Percentiles rank a stretch among this genome's conserved stretches.
Evolutionary conservation across 306 rosid genomes (phyloP).

Genomic region (Vachellia pachyceras): DNA sequence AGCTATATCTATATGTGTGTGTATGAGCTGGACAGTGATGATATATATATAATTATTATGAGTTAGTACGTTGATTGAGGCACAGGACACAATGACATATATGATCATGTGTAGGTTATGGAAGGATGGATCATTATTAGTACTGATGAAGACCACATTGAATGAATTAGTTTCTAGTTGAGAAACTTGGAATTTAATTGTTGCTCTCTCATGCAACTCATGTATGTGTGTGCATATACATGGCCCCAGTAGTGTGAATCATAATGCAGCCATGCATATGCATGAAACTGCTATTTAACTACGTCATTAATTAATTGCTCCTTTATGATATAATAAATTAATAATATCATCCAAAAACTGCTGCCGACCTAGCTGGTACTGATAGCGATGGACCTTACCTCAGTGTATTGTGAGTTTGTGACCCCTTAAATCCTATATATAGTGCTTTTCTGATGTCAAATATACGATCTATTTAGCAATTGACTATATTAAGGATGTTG

Average conservation of each 20-base stretch:
- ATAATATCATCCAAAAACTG: background rate
- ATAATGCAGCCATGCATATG: background rate
- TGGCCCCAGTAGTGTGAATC: background rate
- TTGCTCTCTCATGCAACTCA: background rate
- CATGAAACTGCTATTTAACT: background rate
- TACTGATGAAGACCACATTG: background rate
- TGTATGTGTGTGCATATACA: too few species aligned
- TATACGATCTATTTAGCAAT: too few species aligned
- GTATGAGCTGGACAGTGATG: background rate
- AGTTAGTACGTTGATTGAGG: background rate
- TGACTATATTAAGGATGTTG: too few species aligned
- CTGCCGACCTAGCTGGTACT: background rate
- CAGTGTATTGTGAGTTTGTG: too few species aligned
- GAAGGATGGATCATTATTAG: background rate
- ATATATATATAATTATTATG: background rate
- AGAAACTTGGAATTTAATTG: background rate
- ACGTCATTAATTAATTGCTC: background rate
- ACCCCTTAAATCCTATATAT: too few species aligned
- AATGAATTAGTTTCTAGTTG: constrained; percentile 10
- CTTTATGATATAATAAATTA: too few species aligned
- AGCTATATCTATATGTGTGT: too few species aligned
- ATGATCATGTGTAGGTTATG: background rate
- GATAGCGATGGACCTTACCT: too few species aligned
- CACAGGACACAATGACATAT: background rate
- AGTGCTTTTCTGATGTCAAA: too few species aligned